phyloP scores from a whole-genome alignment of 2,329 filamentous ascomycete genomes.

The Ustulina deusta region DNA sequence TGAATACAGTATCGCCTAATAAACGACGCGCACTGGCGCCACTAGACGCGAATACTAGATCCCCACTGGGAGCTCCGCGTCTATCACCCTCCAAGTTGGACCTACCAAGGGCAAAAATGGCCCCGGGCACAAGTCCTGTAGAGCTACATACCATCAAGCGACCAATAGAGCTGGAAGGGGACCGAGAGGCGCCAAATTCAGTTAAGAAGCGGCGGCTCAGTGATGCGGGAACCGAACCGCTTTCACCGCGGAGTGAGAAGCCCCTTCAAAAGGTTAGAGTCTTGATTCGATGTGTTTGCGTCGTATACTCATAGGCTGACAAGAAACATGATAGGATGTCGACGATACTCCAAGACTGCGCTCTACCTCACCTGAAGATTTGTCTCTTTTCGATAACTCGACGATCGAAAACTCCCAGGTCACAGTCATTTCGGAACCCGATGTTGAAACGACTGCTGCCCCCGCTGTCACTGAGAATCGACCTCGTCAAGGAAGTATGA shows the following conservation, averaged over 20 bases:
- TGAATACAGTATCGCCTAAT: constrained; percentile 47
- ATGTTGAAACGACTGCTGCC: constrained; percentile 44
- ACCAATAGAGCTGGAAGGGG: constrained; percentile 36
- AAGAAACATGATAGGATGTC: constrained; percentile 30
- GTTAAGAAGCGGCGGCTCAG: constrained; percentile 45
- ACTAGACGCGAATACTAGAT: constrained; percentile 48
- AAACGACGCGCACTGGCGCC: constrained; percentile 50
- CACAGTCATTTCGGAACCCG: constrained; percentile 64
- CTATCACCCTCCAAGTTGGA: constrained; percentile 38
- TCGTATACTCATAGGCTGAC: constrained; percentile 32
- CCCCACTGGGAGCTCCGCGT: constrained; percentile 35
- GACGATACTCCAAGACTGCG: constrained; percentile 36
- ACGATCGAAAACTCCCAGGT: constrained; percentile 61
- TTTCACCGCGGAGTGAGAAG: constrained; percentile 22
- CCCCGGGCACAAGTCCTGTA: constrained; percentile 20
- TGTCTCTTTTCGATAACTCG: constrained; percentile 65
- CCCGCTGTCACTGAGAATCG: constrained; percentile 38
- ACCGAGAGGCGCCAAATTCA: constrained; percentile 22
- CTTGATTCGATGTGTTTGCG: background rate
- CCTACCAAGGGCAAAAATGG: constrained; percentile 31
- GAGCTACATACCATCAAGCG: constrained; percentile 37
- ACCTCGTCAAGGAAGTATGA: constrained; percentile 52
- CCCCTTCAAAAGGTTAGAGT: constrained; percentile 26
- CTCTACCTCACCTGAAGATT: constrained; percentile 56
- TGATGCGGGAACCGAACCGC: constrained; percentile 14